Evolutionary conservation across 306 rosid species (phyloP), one percentile per base, ranked within the genome.

Genomic region (Quercus wislizeni): DNA sequence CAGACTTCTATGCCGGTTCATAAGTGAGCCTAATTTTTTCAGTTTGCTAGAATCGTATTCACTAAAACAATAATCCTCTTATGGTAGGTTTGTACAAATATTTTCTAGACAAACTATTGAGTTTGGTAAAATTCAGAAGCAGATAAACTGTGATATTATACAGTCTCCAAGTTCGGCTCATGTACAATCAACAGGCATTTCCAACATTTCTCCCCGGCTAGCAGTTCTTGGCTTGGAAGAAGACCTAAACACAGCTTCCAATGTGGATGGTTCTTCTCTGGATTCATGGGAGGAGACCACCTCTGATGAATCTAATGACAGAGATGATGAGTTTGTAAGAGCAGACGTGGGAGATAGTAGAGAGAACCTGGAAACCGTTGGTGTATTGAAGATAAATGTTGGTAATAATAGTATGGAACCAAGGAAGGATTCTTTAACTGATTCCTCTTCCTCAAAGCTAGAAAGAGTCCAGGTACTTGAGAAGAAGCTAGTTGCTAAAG

Each of bases 121-220:
- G 30, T 91, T 89, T 86, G 99, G 98, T 18, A 92, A 93, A 83
- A 76, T 91, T 81, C 89, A 91, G 89, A 95, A 90, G 86, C 86
- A 77, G 83, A 89, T 92, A 86, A 91, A 80, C 77, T 95, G 96
- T 2, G 98, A 92, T 87, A 67, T 90, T 73, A 73, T 85, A 64
- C 30, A 14, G 69, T 71, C 85, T 59, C 81, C 79, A 23, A 86
- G 85, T 67, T 84, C 88, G 21, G 74, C 58, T 71, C 46, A 64
- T 74, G 79, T 23, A 28, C 72, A 65, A 63, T 74, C 81, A 28
- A 75, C 68, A 21, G 58, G 67, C 59, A 79, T 43, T 41, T 75
- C 77, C 11, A 5, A 20, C 15, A 8, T 30, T 76, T 59, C 76
- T 71, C 83, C 82, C 43, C 85, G 12, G 20, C 64, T 75, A 17